Percentiles rank a stretch among this genome's conserved stretches.
These are phyloP conservation scores for Xylaria polymorpha DNA, from an alignment of 2,329 filamentous ascomycete genomes.

Conservation along the genomic window DNA sequence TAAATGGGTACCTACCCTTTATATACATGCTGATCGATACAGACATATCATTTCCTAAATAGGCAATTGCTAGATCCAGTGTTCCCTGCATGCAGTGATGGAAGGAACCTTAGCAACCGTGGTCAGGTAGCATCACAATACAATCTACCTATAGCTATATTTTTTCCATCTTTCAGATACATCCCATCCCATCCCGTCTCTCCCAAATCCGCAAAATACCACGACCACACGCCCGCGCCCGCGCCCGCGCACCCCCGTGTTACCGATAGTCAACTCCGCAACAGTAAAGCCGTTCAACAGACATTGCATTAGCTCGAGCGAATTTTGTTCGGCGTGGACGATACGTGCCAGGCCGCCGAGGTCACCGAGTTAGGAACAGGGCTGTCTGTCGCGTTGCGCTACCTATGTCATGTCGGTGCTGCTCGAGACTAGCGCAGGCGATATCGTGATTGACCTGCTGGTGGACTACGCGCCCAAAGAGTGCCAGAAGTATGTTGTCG, in stretches of 20 bases:
- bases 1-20: background rate
- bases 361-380: background rate
- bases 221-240: background rate
- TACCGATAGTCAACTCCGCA: background rate
- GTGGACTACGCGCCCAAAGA: constrained; percentile 89
- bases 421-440: constrained; percentile 90
- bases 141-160: background rate
- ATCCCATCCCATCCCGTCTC: background rate
- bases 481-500: constrained; percentile 85
- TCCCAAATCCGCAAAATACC: background rate
- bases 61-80: constrained; percentile 1
- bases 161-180: background rate
- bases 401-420: constrained; percentile 81
- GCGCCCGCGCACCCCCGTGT: background rate
- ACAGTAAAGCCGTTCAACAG: background rate
- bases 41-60: background rate
- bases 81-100: background rate
- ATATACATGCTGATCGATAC: background rate
- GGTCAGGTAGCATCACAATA: background rate
- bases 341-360: no score
- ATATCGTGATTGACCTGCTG: constrained; percentile 93
- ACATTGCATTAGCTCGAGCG: background rate
- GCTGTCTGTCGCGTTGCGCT: background rate
- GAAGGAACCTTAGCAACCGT: background rate
- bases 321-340: background rate